Percentiles rank a stretch among this genome's conserved stretches.
These are phyloP conservation scores for Kingdonia uniflora DNA, from an alignment of 164 flowering plant species.

Conservation along the genomic window DNA sequence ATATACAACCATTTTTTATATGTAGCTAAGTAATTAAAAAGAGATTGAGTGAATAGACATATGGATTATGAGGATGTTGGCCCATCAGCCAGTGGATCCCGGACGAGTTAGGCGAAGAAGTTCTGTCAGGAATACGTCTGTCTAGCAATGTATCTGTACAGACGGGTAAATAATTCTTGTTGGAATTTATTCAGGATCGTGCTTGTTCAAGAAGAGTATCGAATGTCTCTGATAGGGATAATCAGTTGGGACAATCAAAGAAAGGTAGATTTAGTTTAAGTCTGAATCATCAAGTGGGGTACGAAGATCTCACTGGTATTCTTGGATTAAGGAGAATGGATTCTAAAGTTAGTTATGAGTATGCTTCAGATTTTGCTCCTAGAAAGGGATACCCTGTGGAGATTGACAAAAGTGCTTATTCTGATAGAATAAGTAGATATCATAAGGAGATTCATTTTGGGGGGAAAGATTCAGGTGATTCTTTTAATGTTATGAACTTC, in stretches of 20 bases:
- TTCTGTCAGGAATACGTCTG: conserved; percentile 19
- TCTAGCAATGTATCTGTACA: conserved; percentile 43
- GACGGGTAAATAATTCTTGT: conserved; percentile 78
- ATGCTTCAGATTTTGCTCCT: conserved; percentile 10
- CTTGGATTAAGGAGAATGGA: conserved; percentile 34
- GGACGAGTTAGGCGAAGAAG: conserved; percentile 9
- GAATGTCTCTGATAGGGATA: conserved; percentile 16
- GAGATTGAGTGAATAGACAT: no score
- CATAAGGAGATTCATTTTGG: conserved; percentile 18
- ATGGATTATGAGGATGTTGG: conserved; percentile 34
- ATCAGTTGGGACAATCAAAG: conserved; percentile 11
- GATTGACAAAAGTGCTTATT: conserved; percentile 18
- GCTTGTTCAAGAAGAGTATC: conserved; percentile 19
- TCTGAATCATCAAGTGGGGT: conserved; percentile 22
- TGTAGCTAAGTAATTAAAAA: no score
- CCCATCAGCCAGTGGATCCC: conserved; percentile 19
- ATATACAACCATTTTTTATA: no score
- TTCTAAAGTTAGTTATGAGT: conserved; percentile 19
- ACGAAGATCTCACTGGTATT: conserved; percentile 38
- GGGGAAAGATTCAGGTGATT: conserved; percentile 15
- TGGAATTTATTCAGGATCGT: conserved; percentile 50
- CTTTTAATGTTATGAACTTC: conserved; percentile 14
- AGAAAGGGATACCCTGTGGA: conserved; percentile 9
- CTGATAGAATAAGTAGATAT: conserved; percentile 16
- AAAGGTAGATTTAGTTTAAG: conserved; percentile 16